Evolutionary conservation across 768 basidiomycete genomes (phyloP), one percentile per base, ranked within the genome.

Genomic region (Rhizopogon rudus): DNA sequence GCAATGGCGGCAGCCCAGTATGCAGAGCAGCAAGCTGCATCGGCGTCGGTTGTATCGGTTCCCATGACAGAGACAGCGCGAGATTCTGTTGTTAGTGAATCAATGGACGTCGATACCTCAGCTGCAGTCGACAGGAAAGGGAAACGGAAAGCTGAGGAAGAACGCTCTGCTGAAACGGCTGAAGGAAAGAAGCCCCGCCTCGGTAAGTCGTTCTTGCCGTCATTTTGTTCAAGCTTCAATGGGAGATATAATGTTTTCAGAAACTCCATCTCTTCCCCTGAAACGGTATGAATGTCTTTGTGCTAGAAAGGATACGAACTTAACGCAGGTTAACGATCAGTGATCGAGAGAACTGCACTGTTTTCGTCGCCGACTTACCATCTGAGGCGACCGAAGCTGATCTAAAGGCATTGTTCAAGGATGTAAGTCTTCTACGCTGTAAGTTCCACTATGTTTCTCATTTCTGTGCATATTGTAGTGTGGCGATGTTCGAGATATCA

Each of bases 311-410:
- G 29, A 40, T 10, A 12, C 25, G n/a, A 5, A 41, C 17, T 58
- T 41, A 16, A 39, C 40, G 49, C 22, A 33, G 22, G 3, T 40
- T 29, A 6, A 37, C 14, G 12, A 44, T 12, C 56, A 95, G 96
- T 60, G 97, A 99, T 72, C 92, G 97, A 44, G 97, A 99, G 73
- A 91, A 98, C 62, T 83, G 86, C 29, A 96, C 93, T 0, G 87
- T 98, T 4, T 91, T 98, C 56, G 88, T 97, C 13, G 81, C 85
- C 3, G 84, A 88, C 44, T 71, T 97, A 9, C 81, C 84, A 0
- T 43, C 68, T 16, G 77, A 72, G 10, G 76, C 78, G 9, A 75
- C 75, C 0, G 87, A 93, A 52, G 81, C 80, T 5, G 88, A 90
- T 25, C 67, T 99, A n/a, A 72, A 63, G 28, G 65, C 71, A 2